These are phyloP conservation scores for Verticillium longisporum DNA, from an alignment of 2,329 filamentous ascomycete genomes.

Conservation along the genomic window DNA sequence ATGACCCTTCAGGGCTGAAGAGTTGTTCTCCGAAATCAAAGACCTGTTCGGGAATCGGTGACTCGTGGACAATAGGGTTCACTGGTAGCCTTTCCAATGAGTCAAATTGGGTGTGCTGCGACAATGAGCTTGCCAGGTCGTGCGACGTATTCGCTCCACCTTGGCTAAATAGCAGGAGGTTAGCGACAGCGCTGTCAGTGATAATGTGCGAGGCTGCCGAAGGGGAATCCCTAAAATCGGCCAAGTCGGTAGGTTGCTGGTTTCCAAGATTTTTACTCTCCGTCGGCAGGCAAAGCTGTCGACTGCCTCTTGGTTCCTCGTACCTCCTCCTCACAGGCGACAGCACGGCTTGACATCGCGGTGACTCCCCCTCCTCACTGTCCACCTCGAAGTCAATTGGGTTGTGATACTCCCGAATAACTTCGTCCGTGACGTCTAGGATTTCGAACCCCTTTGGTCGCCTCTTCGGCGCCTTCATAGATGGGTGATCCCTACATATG, in stretches of 20 bases:
- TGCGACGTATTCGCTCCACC: constrained; percentile 12
- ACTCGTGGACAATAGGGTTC: constrained; percentile 6
- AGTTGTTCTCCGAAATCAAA: constrained; percentile 16
- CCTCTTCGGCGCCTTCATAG: constrained; percentile 21
- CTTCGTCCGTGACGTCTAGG: constrained; percentile 26
- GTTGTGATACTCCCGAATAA: constrained; percentile 27
- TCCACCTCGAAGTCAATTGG: constrained; percentile 8
- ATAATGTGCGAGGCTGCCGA: constrained; percentile 16
- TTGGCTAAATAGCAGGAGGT: constrained; percentile 26
- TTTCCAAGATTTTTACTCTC: neutral
- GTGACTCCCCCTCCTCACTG: neutral
- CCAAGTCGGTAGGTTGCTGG: constrained; percentile 2
- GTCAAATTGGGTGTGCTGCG: neutral
- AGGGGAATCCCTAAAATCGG: constrained; percentile 9
- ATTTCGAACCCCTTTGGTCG: constrained; percentile 25
- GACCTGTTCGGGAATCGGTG: neutral
- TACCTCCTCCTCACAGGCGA: neutral
- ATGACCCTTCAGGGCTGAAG: constrained; percentile 23
- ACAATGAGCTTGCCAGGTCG: neutral
- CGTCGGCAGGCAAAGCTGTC: no score
- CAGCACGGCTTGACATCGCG: neutral
- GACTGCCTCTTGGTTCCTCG: neutral
- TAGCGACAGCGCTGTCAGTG: constrained; percentile 26
- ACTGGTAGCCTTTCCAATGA: constrained; percentile 5
- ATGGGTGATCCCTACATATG: constrained; percentile 23